Percentiles rank a stretch among this genome's conserved stretches.
Evolutionary conservation across 2,329 filamentous ascomycete genomes (phyloP).

Genomic region (Penicillium oxalicum): DNA sequence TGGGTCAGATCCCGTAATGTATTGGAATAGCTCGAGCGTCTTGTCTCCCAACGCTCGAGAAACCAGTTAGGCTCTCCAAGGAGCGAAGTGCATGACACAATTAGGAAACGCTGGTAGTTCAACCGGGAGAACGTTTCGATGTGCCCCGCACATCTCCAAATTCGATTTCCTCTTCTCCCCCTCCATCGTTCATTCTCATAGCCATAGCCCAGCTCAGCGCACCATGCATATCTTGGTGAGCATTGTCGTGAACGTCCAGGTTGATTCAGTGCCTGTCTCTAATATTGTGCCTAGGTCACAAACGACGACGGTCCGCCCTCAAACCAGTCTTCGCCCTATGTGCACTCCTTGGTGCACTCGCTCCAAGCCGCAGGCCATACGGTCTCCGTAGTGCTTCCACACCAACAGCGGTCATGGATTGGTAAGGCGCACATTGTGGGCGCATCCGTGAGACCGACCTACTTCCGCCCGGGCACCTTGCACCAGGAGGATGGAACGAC

Average conservation of each 20-base stretch:
- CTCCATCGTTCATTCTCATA: constrained; percentile 11
- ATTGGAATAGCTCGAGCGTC: neutral
- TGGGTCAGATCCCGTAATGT: no score
- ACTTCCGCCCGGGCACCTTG: constrained; percentile 66
- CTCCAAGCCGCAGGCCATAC: constrained; percentile 70
- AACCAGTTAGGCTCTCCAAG: neutral
- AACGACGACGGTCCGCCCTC: constrained; percentile 82
- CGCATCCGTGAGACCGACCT: constrained; percentile 74
- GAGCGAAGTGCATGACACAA: neutral
- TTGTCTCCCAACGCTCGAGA: neutral
- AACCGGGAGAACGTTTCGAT: no score
- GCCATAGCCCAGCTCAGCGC: constrained; percentile 6
- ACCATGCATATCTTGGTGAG: constrained; percentile 50
- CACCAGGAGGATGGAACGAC: constrained; percentile 61
- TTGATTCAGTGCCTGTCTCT: constrained; percentile 2
- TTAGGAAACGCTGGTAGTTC: neutral
- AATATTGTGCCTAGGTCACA: constrained; percentile 31
- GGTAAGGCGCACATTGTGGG: constrained; percentile 96
- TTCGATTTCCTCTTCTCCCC: constrained; percentile 12
- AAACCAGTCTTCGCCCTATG: constrained; percentile 70
- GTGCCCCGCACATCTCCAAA: no score
- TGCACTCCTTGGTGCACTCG: constrained; percentile 65
- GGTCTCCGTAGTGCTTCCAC: constrained; percentile 87
- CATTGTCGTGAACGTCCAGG: constrained; percentile 1
- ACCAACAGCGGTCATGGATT: constrained; percentile 94